Percentiles rank a stretch among this genome's conserved stretches.
Conservation (phyloP, 228 moss, liverwort and hornwort species). For the Sphagnum fallax region DNA sequence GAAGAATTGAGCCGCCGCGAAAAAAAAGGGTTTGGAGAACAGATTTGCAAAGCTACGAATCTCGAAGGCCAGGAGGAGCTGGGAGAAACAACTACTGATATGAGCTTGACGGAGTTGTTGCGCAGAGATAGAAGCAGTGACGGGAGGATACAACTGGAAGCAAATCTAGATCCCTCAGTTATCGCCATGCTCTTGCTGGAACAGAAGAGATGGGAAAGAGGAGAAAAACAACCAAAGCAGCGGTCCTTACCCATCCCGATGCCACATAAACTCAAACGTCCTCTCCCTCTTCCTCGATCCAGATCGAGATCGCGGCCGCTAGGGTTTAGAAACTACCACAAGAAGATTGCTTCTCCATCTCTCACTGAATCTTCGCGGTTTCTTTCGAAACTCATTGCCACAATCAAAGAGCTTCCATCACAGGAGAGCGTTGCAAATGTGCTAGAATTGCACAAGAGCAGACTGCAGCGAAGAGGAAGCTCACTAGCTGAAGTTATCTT, state of each 20-base stretch:
- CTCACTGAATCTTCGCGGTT: conserved; percentile 4
- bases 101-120: conserved; percentile 33
- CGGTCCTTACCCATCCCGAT: conserved; percentile 48
- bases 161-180: conserved; percentile 48
- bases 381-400: conserved; percentile 31
- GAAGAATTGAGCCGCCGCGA: too few species aligned
- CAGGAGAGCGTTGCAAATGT: conserved; percentile 41
- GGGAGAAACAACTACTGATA: too few species aligned
- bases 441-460: conserved; percentile 13
- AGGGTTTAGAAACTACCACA: conserved; percentile 4
- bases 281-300: conserved; percentile 31
- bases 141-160: conserved; percentile 37
- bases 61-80: too few species aligned
- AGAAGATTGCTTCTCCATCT: not conserved
- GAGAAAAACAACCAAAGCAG: conserved; percentile 20
- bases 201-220: conserved; percentile 9
- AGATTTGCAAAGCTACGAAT: too few species aligned
- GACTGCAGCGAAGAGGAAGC: conserved; percentile 15
- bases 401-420: conserved; percentile 20
- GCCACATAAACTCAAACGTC: conserved; percentile 51
- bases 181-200: conserved; percentile 3
- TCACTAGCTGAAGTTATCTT: conserved; percentile 32
- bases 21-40: too few species aligned
- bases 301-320: conserved; percentile 11
- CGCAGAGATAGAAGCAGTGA: conserved; percentile 26